Conservation (phyloP, 495 filamentous ascomycete species). For the Rhypophila decipiens region DNA sequence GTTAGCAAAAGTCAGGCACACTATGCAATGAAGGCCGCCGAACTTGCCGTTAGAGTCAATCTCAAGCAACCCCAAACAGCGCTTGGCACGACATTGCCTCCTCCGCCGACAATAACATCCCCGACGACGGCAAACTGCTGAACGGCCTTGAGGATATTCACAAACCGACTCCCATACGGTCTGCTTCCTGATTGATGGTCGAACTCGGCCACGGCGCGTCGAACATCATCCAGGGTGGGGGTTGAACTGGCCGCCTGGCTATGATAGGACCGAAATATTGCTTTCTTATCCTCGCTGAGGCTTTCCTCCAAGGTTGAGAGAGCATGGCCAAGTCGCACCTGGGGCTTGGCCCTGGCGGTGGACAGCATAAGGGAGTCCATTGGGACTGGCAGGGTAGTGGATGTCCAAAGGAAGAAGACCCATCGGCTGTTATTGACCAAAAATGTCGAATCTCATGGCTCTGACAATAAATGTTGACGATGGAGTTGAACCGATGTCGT, state of each 20-base stretch:
- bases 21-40: conserved; percentile 5
- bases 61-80: conserved; percentile 38
- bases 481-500: no score
- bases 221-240: conserved; percentile 31
- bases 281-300: conserved; percentile 33
- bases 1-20: conserved; percentile 9
- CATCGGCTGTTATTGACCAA: no score
- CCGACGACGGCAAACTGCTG: conserved; percentile 39
- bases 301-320: conserved; percentile 34
- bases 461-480: no score
- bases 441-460: no score
- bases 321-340: conserved; percentile 34
- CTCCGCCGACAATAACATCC: conserved; percentile 37
- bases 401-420: background rate
- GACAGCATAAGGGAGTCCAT: background rate
- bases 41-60: conserved; percentile 23
- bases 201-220: conserved; percentile 38
- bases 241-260: conserved; percentile 9
- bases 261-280: conserved; percentile 17
- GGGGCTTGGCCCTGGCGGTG: conserved; percentile 21
- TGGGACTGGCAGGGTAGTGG: no score
- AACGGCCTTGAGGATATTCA: conserved; percentile 34
- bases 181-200: conserved; percentile 22
- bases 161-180: conserved; percentile 33
- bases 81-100: conserved; percentile 41